These are phyloP conservation scores for Citrus hindsii DNA, from an alignment of 345 rosid species.

Conservation along the genomic window DNA sequence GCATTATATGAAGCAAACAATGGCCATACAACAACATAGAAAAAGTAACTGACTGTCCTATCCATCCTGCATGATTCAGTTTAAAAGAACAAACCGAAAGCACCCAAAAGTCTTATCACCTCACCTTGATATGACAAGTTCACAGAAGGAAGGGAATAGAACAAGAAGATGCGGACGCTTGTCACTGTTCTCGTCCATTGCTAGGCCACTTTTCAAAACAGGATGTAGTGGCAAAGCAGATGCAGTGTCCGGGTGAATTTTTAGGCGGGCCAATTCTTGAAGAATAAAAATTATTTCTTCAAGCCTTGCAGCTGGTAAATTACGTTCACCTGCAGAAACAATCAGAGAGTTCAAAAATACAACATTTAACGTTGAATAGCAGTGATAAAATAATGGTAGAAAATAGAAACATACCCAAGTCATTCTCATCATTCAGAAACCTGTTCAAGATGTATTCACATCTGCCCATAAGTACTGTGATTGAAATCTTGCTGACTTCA, in stretches of 20 bases:
- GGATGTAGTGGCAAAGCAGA: slow-evolving; percentile 64
- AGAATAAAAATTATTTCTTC: slow-evolving; percentile 76
- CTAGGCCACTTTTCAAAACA: slow-evolving; percentile 45
- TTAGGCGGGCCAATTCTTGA: slow-evolving; percentile 55
- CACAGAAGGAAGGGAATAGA: slow-evolving; percentile 83
- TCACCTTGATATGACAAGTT: slow-evolving; percentile 84
- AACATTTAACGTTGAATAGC: neutral
- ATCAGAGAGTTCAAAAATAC: neutral
- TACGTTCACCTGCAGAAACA: slow-evolving; percentile 57
- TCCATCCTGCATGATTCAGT: neutral
- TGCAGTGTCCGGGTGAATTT: slow-evolving; percentile 65
- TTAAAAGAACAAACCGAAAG: neutral
- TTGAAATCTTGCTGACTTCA: slow-evolving; percentile 74
- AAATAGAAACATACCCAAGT: slow-evolving; percentile 46
- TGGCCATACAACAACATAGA: neutral
- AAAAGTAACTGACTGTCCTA: neutral
- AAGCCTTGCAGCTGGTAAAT: slow-evolving; percentile 64
- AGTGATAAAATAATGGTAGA: neutral
- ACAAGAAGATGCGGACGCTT: slow-evolving; percentile 69
- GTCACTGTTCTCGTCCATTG: slow-evolving; percentile 27
- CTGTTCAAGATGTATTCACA: slow-evolving; percentile 70
- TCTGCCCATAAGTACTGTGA: slow-evolving; percentile 58
- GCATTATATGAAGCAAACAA: neutral
- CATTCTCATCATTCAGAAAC: slow-evolving; percentile 68
- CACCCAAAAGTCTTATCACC: slow-evolving; percentile 3